Conservation (phyloP, 192 early-diverging fungal genomes). For the Paraglomus brasilianum region DNA sequence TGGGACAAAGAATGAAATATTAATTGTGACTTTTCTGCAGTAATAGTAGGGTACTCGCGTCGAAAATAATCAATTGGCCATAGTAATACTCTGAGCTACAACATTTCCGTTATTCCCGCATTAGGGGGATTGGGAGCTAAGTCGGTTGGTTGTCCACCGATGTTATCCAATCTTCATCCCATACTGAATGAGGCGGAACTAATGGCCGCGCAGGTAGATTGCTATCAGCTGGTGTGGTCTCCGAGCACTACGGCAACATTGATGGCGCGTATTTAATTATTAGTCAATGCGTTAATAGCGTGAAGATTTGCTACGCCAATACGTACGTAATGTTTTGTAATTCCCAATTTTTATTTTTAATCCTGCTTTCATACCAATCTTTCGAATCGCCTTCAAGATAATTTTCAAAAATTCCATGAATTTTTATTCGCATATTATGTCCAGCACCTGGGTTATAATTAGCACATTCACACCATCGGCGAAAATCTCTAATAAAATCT, state of each 20-base stretch:
- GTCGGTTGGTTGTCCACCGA: slow-evolving; percentile 2
- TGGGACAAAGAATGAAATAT: slow-evolving; percentile 5
- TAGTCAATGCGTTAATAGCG: neutral
- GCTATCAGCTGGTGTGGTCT: neutral
- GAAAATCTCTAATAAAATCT: neutral
- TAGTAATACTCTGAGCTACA: neutral
- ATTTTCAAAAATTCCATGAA: slow-evolving; percentile 11
- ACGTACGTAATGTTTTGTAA: neutral
- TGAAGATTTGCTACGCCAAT: slow-evolving; percentile 1
- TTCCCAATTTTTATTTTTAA: slow-evolving; percentile 12
- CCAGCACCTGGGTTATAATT: neutral
- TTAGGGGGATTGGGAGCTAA: neutral
- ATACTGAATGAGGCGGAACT: slow-evolving; percentile 5
- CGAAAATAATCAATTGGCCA: slow-evolving; percentile 3
- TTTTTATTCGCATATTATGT: neutral
- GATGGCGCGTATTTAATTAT: neutral
- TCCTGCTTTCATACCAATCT: slow-evolving; percentile 11
- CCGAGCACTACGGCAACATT: neutral
- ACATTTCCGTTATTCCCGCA: neutral
- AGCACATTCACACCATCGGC: neutral
- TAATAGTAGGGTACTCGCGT: slow-evolving; percentile 13
- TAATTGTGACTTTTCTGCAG: slow-evolving; percentile 15
- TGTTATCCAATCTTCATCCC: neutral
- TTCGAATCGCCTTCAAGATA: neutral
- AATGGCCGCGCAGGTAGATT: neutral